Base-by-base conservation (phyloP, 1,284 basidiomycete genomes). In the Ganoderma lingzhi region DNA sequence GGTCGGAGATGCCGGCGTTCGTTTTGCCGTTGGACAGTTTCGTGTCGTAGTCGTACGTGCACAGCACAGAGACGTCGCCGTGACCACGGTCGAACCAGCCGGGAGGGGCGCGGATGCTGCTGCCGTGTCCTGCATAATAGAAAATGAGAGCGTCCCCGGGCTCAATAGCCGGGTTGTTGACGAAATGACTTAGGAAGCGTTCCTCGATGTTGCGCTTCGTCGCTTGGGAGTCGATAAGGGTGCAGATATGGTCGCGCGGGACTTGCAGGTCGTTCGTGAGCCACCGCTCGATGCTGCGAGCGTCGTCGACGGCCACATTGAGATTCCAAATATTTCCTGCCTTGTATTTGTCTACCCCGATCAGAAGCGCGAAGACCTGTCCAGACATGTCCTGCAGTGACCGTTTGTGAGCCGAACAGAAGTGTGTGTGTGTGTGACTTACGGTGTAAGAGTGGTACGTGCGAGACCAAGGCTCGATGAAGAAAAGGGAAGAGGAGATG, bases 51-150 rank as follows among this genome's bases (percentile, higher is more conserved):
- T 92, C 90, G 73, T 89, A 87, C 19, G 90, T 83, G 75, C 90
- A 90, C 44, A 92, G 77, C 65, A 90, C 83, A 72, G 91, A 84
- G 17, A 89, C 87, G 41, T 83, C 80, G 39, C 81, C 81, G 62
- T 79, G 68, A 58, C 79, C 79, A 48, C 78, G 80, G 69, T 82
- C 81, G 72, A 84, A 87, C 89, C 90, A 91, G 62, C 84, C 87
- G 55, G 80, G 77, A 62, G 90, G 90, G 32, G 88, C 85, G 19
- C 80, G 76, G 51, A 88, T 76, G 64, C 80, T 83, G 75, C 87
- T 88, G 19, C 90, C 90, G 75, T 91, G 90, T 23, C 90, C 90
- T 44, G 91, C 88, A 74, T 90, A 92, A 74, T 90, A 92, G 65
- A 92, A 78, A 69, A 92, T 73, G 55, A 92, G 84, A 41, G 90